Evolutionary conservation across 129 eudicot species (phyloP), one percentile per base, ranked within the genome.

Genomic region (Rutidosis leptorrhynchoides): DNA sequence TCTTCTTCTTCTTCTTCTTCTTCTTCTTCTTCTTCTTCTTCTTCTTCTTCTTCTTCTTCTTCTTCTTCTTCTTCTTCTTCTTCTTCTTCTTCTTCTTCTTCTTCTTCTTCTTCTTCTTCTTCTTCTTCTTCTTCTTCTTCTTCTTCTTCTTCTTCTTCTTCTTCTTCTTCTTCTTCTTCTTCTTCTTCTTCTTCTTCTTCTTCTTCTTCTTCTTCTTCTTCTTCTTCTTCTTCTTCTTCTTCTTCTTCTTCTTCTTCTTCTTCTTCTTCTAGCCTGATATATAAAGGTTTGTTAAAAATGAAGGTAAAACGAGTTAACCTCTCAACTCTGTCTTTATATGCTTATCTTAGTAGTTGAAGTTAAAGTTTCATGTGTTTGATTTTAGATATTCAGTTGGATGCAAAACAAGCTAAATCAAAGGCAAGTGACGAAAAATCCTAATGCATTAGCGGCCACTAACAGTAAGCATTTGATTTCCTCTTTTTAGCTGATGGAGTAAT

Each of bases 311-410:
- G 19, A 9, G 24, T 40, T 48, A 10, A 53, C 19, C 27, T 53
- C 25, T 67, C 8, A 2, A 20, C 5, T 42, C 12, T 7, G 28
- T 19, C 45, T 71, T 58, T 63, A 56, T 61, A 72, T 29, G 49
- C 35, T 7, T 48, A 26, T 23, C 10, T 12, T 20, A 63, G 43
- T 7, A 56, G 20, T 64, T 23, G n/a, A 54, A 20, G 42, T 67
- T 58, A 70, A 4, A 40, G 51, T 27, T 55, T 16, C 40, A 32
- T 57, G 29, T 20, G 12, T 58, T 45, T 37, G 58, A 53, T 40
- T 75, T 65, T 72, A 87, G 95, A 80, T 87, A 65, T 84, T 87
- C 69, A 72, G 82, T 62, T 87, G 95, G 95, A 73, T 84, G 79
- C 87, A 83, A 58, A 87, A 64, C 78, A 87, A 82, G 78, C 73